phyloP scores from a whole-genome alignment of 1,139 yeast genomes.

The Nakaseomyces bracarensis region DNA sequence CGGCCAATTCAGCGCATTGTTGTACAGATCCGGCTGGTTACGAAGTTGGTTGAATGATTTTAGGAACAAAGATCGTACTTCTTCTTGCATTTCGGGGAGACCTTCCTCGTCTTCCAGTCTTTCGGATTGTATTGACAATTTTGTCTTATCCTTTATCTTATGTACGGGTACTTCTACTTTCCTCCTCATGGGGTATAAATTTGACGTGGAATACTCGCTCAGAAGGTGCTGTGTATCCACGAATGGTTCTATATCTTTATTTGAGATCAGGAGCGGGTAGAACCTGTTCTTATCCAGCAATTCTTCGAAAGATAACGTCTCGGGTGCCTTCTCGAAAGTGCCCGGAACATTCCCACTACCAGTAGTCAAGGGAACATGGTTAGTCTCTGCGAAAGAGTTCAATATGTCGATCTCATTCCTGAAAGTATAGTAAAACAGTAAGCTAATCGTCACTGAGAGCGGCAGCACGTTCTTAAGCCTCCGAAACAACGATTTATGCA shows the following conservation, averaged over 20 bases:
- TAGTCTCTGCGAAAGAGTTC: slow-evolving; percentile 28
- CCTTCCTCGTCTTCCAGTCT: neutral
- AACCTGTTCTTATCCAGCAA: slow-evolving; percentile 30
- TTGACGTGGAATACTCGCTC: neutral
- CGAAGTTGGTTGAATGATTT: slow-evolving; percentile 11
- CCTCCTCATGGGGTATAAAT: slow-evolving; percentile 1
- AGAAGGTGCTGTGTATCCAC: neutral
- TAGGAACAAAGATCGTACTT: slow-evolving; percentile 2
- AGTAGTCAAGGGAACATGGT: slow-evolving; percentile 5
- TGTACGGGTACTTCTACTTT: slow-evolving; percentile 3
- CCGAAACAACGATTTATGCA: slow-evolving; percentile 12
- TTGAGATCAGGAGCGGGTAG: slow-evolving; percentile 32
- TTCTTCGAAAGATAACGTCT: neutral
- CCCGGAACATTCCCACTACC: neutral
- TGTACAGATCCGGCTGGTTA: slow-evolving; percentile 31
- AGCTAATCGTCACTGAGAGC: slow-evolving; percentile 23
- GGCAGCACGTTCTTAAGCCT: slow-evolving; percentile 25
- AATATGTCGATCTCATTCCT: slow-evolving; percentile 32
- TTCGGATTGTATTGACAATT: slow-evolving; percentile 19
- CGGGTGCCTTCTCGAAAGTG: neutral
- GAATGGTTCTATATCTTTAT: slow-evolving; percentile 7
- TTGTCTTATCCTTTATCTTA: slow-evolving; percentile 11
- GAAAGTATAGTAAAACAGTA: slow-evolving; percentile 31
- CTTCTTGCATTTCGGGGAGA: neutral
- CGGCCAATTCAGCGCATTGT: slow-evolving; percentile 27